These are phyloP conservation scores for Aspergillus avenaceus DNA, from an alignment of 495 filamentous ascomycete species.

Conservation along the genomic window DNA sequence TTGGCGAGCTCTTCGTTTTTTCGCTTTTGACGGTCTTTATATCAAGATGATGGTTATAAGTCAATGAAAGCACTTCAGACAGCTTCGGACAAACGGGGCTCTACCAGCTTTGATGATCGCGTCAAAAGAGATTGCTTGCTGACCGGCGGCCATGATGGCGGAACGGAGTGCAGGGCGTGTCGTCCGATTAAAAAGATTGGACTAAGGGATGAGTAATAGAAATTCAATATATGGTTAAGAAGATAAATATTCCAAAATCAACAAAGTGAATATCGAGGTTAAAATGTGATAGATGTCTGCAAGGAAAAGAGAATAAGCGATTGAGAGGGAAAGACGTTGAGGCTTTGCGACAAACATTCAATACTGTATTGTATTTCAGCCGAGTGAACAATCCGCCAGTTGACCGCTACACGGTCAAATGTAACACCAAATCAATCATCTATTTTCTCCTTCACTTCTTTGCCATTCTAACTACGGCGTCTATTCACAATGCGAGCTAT, in stretches of 20 bases:
- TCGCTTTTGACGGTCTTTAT: slow-evolving; percentile 61
- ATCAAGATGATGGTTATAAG: slow-evolving; percentile 4
- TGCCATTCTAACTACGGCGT: no score
- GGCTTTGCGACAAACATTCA: not conserved
- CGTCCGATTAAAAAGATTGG: not conserved
- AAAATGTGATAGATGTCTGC: not conserved
- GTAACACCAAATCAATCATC: no score
- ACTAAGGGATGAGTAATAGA: not conserved
- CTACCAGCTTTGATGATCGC: slow-evolving; percentile 63
- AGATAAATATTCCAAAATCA: not conserved
- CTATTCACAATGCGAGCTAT: no score
- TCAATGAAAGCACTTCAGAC: not conserved
- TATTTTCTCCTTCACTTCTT: no score
- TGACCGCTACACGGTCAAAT: no score
- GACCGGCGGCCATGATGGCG: slow-evolving; percentile 44
- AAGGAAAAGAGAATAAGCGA: not conserved
- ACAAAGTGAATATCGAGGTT: not conserved
- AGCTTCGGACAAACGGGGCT: slow-evolving; percentile 1
- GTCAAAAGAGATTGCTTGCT: slow-evolving; percentile 54
- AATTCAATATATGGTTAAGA: not conserved
- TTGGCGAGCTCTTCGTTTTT: slow-evolving; percentile 68
- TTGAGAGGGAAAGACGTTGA: not conserved
- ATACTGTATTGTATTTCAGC: not conserved
- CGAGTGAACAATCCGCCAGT: no score
- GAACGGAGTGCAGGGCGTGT: not conserved